Evolutionary conservation across 192 early-diverging fungal genomes (phyloP), one percentile per base, ranked within the genome.

Genomic region (Coemansia erecta): DNA sequence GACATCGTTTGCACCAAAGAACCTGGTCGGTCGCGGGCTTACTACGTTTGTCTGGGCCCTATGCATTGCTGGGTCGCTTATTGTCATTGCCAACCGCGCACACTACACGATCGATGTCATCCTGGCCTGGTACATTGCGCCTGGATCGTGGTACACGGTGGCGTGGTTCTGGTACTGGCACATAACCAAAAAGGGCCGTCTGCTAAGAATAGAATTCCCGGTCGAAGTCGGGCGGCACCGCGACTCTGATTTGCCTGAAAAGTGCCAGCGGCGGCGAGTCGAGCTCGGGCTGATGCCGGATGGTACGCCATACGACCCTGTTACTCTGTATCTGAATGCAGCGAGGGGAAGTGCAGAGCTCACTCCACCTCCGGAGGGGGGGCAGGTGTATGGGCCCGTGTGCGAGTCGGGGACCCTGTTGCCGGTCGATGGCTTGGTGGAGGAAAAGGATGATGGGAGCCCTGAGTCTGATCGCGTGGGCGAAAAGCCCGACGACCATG

Each of bases 61-160:
- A 24, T 80, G 79, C 58, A 72, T 85, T 19, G 86, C 80, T 10
- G 84, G 82, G 0, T 82, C 82, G 18, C 64, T 87, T 6, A 58
- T 85, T 18, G 81, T 87, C 3, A 76, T 87, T 54, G 81, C 84
- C 13, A 87, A 87, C 47, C 75, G 83, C 13, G 83, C 86, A 2
- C 86, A 87, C 58, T 87, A 87, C 53, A 84, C 82, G 0, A 77
- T 80, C 11, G 86, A 87, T 35, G 83, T 85, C 7, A n/a, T 87
- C 60, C 63, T 87, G 19, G 86, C 83, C 15, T 82, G 81, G 60
- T 85, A 85, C 56, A 71, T 85, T 51, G 80, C 77, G 8, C 68
- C 71, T 0, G 81, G 83, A 23, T 68, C 77, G 3, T 83, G 74
- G 74, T 83, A 77, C 49, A 77, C 72, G 7, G 75, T 78, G n/a